These are phyloP conservation scores for Vaccinium myrtillus DNA, from an alignment of 148 eudicot genomes.

Conservation along the genomic window DNA sequence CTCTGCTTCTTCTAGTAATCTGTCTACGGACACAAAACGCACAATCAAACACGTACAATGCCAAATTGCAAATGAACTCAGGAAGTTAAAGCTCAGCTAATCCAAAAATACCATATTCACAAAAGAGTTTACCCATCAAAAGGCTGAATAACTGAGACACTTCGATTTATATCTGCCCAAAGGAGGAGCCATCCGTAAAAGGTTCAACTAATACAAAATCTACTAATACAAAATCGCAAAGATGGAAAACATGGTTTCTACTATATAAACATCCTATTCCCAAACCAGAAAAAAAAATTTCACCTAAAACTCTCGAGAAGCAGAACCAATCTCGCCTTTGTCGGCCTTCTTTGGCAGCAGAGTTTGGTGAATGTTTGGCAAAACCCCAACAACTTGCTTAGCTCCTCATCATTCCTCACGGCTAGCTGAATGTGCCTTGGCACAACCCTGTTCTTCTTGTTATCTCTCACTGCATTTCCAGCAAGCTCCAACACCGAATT, in stretches of 20 bases:
- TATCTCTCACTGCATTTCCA: constrained; percentile 38
- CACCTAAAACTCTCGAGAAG: constrained; percentile 35
- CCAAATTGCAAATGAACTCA: neutral
- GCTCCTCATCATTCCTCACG: constrained; percentile 38
- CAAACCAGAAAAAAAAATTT: too few species aligned
- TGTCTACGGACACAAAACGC: too few species aligned
- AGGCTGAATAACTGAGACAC: neutral
- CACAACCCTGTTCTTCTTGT: constrained; percentile 38
- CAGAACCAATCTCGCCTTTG: constrained; percentile 30
- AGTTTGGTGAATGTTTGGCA: constrained; percentile 30
- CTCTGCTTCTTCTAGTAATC: too few species aligned
- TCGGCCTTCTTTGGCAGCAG: constrained; percentile 30
- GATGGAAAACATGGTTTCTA: neutral
- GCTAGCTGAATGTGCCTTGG: constrained; percentile 37
- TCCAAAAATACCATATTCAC: neutral
- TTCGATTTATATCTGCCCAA: neutral
- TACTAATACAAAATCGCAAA: neutral
- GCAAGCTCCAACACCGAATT: constrained; percentile 34
- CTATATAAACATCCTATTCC: neutral
- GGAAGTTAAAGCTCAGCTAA: neutral
- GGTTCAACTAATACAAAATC: neutral
- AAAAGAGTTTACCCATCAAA: neutral
- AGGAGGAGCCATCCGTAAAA: neutral
- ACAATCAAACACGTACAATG: too few species aligned
- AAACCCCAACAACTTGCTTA: constrained; percentile 35